Evolutionary conservation across 2,329 filamentous ascomycete species (phyloP).

Genomic region (Diaporthe ampelina): DNA sequence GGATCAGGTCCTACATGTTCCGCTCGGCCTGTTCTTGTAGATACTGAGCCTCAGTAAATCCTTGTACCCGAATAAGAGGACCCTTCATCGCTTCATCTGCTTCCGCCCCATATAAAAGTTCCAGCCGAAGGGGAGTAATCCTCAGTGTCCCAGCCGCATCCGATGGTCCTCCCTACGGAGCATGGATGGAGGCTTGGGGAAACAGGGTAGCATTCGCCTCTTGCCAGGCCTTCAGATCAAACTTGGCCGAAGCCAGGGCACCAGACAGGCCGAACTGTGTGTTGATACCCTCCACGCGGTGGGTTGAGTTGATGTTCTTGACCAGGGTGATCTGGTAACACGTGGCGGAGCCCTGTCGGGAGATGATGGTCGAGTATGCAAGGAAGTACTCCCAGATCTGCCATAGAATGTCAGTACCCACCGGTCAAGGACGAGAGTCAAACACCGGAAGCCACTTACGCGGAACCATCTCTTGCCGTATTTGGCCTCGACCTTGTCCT

Average conservation of each 20-base stretch:
- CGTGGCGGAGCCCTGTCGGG: slow-evolving; percentile 85
- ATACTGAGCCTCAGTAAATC: too few species aligned
- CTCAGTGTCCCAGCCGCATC: background rate
- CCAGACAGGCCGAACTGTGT: slow-evolving; percentile 78
- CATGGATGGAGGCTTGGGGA: slow-evolving; percentile 45
- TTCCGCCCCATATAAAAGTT: too few species aligned
- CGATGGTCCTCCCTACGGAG: slow-evolving; percentile 43
- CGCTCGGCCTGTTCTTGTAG: too few species aligned
- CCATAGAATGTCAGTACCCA: background rate
- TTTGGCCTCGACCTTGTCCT: slow-evolving; percentile 92
- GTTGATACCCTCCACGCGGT: slow-evolving; percentile 81
- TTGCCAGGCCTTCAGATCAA: slow-evolving; percentile 52
- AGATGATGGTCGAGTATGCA: slow-evolving; percentile 85
- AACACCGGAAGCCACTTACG: slow-evolving; percentile 66
- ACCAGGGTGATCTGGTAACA: slow-evolving; percentile 90
- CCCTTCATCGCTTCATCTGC: too few species aligned
- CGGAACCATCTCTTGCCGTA: slow-evolving; percentile 97
- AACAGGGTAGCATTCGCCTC: slow-evolving; percentile 50
- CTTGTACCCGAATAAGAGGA: too few species aligned
- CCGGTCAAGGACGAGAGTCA: too few species aligned
- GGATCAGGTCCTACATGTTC: background rate
- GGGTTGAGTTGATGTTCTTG: slow-evolving; percentile 91
- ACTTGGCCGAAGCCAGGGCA: slow-evolving; percentile 60
- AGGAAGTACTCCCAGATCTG: slow-evolving; percentile 95
- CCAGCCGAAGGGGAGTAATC: too few species aligned